phyloP scores from a whole-genome alignment of 805 yeast genomes.

The Metschnikowia cubensis region DNA sequence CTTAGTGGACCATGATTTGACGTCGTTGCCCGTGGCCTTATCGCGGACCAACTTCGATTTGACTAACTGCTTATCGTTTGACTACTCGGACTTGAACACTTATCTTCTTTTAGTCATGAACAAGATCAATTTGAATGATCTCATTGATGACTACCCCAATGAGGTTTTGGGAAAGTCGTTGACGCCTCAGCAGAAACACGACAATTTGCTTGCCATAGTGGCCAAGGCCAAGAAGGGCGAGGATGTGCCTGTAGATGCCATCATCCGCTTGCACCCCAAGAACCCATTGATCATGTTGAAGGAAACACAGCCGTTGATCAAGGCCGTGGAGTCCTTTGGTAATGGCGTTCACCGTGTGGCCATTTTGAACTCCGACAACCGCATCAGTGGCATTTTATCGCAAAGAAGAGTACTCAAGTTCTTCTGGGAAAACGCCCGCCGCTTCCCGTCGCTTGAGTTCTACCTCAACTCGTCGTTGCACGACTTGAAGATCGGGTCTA shows the following conservation, averaged over 20 bases:
- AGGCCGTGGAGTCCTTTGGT: slow-evolving; percentile 85
- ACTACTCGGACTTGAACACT: slow-evolving; percentile 86
- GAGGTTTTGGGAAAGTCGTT: slow-evolving; percentile 17
- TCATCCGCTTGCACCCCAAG: slow-evolving; percentile 77
- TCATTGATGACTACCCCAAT: slow-evolving; percentile 27
- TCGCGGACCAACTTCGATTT: slow-evolving; percentile 40
- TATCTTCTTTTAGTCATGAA: slow-evolving; percentile 81
- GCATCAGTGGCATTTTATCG: slow-evolving; percentile 77
- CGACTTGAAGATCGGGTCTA: slow-evolving; percentile 72
- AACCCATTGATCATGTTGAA: slow-evolving; percentile 81
- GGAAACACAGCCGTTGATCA: slow-evolving; percentile 61
- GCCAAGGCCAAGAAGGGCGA: slow-evolving; percentile 77
- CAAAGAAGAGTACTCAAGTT: slow-evolving; percentile 84
- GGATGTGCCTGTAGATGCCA: slow-evolving; percentile 88
- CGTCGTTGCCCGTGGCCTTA: slow-evolving; percentile 72
- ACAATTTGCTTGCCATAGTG: slow-evolving; percentile 41
- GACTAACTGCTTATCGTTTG: slow-evolving; percentile 74
- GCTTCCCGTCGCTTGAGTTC: slow-evolving; percentile 77
- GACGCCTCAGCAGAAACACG: slow-evolving; percentile 30
- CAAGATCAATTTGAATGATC: slow-evolving; percentile 44
- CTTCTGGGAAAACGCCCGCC: slow-evolving; percentile 89
- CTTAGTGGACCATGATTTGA: slow-evolving; percentile 65
- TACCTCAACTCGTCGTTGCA: slow-evolving; percentile 63
- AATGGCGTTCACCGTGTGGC: slow-evolving; percentile 94
- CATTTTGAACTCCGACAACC: slow-evolving; percentile 45